Percentiles rank a stretch among this genome's conserved stretches.
These are phyloP conservation scores for Trichosporon sp. DNA, from an alignment of 1,284 basidiomycete species.

Conservation along the genomic window DNA sequence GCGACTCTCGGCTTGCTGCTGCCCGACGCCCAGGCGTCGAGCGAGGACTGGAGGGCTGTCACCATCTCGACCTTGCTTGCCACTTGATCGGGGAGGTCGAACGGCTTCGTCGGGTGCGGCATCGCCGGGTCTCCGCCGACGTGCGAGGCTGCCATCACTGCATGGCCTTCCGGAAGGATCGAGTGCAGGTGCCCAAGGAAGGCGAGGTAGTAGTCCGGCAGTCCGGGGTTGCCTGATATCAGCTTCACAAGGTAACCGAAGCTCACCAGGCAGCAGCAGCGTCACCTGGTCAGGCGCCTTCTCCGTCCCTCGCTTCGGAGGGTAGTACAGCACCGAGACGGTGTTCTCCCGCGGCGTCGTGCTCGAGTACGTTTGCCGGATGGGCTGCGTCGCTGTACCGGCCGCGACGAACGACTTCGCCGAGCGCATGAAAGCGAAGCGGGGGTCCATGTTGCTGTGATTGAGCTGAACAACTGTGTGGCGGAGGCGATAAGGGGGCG, in stretches of 20 bases:
- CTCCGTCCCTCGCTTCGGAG: constrained; percentile 16
- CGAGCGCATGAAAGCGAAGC: constrained; percentile 17
- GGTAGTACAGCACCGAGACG: constrained; percentile 34
- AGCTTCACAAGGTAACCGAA: not conserved
- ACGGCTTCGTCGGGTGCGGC: constrained; percentile 21
- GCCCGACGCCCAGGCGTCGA: constrained; percentile 26
- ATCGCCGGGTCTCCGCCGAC: constrained; percentile 40
- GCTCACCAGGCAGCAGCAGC: constrained; percentile 39
- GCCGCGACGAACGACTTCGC: not conserved
- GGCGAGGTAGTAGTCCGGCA: constrained; percentile 43
- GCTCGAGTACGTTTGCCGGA: not conserved
- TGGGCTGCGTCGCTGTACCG: not conserved
- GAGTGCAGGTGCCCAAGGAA: constrained; percentile 40
- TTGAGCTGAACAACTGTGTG: not conserved
- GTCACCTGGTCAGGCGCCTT: constrained; percentile 25
- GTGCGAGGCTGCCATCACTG: constrained; percentile 42
- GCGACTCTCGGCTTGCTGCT: constrained; percentile 23
- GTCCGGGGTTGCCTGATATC: constrained; percentile 45
- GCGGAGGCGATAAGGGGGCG: not conserved
- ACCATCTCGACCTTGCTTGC: constrained; percentile 44
- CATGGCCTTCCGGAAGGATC: constrained; percentile 37
- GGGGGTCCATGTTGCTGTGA: constrained; percentile 17
- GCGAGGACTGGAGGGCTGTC: constrained; percentile 16
- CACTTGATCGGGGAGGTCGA: constrained; percentile 35
- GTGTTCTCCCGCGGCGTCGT: constrained; percentile 9